These are phyloP conservation scores for Citrus medica DNA, from an alignment of 345 rosid species.

Conservation along the genomic window DNA sequence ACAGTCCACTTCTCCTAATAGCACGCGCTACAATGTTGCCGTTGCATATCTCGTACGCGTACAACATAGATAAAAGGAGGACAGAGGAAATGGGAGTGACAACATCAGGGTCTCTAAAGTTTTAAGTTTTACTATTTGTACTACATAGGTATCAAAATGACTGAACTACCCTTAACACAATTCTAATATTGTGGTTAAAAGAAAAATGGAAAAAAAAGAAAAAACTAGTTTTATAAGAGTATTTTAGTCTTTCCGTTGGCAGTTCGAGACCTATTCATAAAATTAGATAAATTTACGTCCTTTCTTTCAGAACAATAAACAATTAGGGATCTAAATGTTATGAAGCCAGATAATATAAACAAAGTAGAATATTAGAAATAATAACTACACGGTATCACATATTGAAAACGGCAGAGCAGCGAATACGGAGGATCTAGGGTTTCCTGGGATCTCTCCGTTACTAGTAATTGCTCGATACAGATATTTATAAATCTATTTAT, in stretches of 20 bases:
- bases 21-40: slow-evolving; percentile 11
- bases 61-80: not conserved
- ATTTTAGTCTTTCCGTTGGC: not conserved
- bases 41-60: not conserved
- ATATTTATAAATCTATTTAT: not conserved
- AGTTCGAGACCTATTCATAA: not conserved
- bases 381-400: not conserved
- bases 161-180: too few relatives aligned
- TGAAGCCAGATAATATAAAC: not conserved
- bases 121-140: not conserved
- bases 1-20: too few relatives aligned
- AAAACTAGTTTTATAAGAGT: not conserved
- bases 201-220: too few relatives aligned
- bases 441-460: slow-evolving; percentile 41
- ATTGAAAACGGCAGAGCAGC: slow-evolving; percentile 22
- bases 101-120: not conserved
- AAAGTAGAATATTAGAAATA: not conserved
- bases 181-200: too few relatives aligned
- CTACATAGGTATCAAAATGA: not conserved
- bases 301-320: not conserved
- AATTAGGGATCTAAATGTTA: not conserved
- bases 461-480: not conserved
- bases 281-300: not conserved
- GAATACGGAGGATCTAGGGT: slow-evolving; percentile 63
- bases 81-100: not conserved